Base-by-base conservation (phyloP, 805 yeast species). In the Metschnikowia santaceciliae region DNA sequence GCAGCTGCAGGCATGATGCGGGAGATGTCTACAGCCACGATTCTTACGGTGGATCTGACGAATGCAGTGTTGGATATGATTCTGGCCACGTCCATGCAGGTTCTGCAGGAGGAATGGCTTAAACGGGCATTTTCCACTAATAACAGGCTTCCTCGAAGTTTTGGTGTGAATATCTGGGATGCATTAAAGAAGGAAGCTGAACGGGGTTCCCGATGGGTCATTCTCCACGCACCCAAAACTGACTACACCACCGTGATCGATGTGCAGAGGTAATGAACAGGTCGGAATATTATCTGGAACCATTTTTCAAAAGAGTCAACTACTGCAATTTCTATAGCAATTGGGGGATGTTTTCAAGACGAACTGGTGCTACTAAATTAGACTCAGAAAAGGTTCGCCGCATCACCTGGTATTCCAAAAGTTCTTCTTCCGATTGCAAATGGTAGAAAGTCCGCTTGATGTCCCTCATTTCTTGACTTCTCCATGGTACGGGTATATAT, bases 41-140 rank as follows among this genome's bases (percentile, higher is more conserved):
- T 92, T 0, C 75, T 90, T 43, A 80, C 86, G 0, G 81, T 92
- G 33, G 98, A 92, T 63, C 82, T 81, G 3, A 77, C 85, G 54
- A 96, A 89, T 58, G 97, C 90, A 54, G 87, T 89, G 2, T 66
- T 94, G 54, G 92, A 90, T 46, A 87, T 90, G 78, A 87, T 92
- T 37, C 77, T 87, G 13, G 79, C 85, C 2, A 86, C 91, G 0
- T 85, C 95, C 0, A 67, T 89, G n/a, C 74, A 76, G 30, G 90
- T 82, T 54, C 84, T 82, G 46, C 58, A 46, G 20, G 96, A 89
- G 54, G 92, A 88, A 75, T 84, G 90, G 89, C 71, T 85, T 47
- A 78, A 95, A 59, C 86, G 88, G 57, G 90, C 92, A 4, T 88
- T 91, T 6, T 90, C 92, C 17, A 80, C 86, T 2, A 63, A 66